Conservation (phyloP, 306 rosid species). For the Oemleria cerasiformis region DNA sequence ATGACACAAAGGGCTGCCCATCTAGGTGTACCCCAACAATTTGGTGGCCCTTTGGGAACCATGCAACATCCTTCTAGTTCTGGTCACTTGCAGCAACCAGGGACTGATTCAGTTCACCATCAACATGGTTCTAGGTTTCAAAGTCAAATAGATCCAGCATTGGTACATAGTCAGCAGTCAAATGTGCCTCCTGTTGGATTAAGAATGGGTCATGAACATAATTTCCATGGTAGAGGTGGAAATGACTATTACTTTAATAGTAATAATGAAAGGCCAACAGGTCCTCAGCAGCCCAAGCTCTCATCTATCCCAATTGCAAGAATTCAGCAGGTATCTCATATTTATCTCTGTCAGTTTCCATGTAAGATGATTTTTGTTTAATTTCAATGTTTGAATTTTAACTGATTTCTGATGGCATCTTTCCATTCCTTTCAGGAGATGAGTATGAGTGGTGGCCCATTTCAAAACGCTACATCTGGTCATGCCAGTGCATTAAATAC, state of each 20-base stretch:
- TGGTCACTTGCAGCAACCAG: slow-evolving; percentile 57
- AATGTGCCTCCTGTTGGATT: slow-evolving; percentile 50
- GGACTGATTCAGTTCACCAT: slow-evolving; percentile 57
- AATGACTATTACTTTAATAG: slow-evolving; percentile 62
- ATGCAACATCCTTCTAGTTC: slow-evolving; percentile 57
- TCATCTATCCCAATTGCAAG: slow-evolving; percentile 63
- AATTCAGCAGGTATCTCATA: slow-evolving; percentile 60
- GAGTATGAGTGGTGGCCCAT: slow-evolving; percentile 56
- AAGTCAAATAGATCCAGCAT: slow-evolving; percentile 61
- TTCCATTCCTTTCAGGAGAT: slow-evolving; percentile 52
- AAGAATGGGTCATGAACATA: slow-evolving; percentile 58
- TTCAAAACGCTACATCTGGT: slow-evolving; percentile 52
- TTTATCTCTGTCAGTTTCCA: neutral
- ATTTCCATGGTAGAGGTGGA: slow-evolving; percentile 52
- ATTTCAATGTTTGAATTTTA: neutral
- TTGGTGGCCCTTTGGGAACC: slow-evolving; percentile 45
- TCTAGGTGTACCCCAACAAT: slow-evolving; percentile 61
- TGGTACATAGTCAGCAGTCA: slow-evolving; percentile 64
- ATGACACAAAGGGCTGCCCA: slow-evolving; percentile 52
- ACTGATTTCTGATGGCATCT: slow-evolving; percentile 12
- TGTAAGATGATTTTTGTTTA: neutral
- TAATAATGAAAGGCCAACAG: slow-evolving; percentile 55
- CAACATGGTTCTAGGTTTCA: slow-evolving; percentile 63
- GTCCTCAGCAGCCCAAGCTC: slow-evolving; percentile 72
- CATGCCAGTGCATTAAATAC: slow-evolving; percentile 52